A percentile compares a stretch with the other conserved stretches of the same genome.
These are phyloP conservation scores for Escovopsis weberi DNA, from an alignment of 2,329 filamentous ascomycete genomes.

Conservation along the genomic window DNA sequence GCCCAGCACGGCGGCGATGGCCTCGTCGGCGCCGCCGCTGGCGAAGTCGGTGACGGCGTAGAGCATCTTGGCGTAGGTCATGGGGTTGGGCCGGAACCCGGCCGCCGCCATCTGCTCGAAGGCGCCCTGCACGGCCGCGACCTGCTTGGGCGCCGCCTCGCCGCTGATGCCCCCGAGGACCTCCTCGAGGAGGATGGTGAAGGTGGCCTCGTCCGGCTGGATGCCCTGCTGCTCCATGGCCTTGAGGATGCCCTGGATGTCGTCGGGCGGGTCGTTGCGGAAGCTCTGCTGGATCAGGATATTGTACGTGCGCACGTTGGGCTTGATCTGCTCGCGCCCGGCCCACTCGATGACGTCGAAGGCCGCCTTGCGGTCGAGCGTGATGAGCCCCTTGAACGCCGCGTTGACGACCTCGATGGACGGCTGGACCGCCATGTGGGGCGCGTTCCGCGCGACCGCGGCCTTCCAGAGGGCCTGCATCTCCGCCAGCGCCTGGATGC, in stretches of 20 bases:
- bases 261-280: slow-evolving; percentile 28
- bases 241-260: slow-evolving; percentile 37
- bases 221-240: slow-evolving; percentile 44
- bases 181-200: slow-evolving; percentile 56
- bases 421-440: slow-evolving; percentile 36
- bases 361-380: slow-evolving; percentile 32
- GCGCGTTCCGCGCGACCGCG: slow-evolving; percentile 16
- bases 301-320: slow-evolving; percentile 51
- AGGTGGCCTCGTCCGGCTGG: slow-evolving; percentile 51
- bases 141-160: slow-evolving; percentile 32
- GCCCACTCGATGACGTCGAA: slow-evolving; percentile 45
- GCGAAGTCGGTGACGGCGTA: slow-evolving; percentile 28
- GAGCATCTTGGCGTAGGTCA: slow-evolving; percentile 57
- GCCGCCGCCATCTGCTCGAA: slow-evolving; percentile 42
- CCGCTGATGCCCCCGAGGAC: slow-evolving; percentile 29
- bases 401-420: slow-evolving; percentile 54
- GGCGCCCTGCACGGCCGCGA: slow-evolving; percentile 34
- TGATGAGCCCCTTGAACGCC: slow-evolving; percentile 48
- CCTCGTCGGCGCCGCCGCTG: slow-evolving; percentile 25
- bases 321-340: slow-evolving; percentile 35
- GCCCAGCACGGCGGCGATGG: slow-evolving; percentile 44
- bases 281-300: slow-evolving; percentile 50
- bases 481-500: slow-evolving; percentile 49
- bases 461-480: slow-evolving; percentile 48
- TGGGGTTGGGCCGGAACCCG: slow-evolving; percentile 43